Evolutionary conservation across 495 filamentous ascomycete genomes (phyloP).

Genomic region (Glarea lozoyensis): DNA sequence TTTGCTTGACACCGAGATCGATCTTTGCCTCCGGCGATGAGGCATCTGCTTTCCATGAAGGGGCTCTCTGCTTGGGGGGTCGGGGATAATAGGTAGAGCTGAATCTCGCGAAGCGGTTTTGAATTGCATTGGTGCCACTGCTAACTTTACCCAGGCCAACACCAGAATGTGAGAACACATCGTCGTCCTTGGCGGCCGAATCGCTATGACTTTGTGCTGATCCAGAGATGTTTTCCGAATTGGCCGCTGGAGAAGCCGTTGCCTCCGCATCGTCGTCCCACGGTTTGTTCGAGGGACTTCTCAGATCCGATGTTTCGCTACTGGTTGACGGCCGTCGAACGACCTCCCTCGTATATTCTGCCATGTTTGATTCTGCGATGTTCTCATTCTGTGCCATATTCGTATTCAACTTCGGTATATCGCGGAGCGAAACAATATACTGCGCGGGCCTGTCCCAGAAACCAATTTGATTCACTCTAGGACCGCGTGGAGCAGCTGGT

Average conservation of each 20-base stretch:
- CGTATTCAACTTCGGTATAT: neutral
- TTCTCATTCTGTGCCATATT: neutral
- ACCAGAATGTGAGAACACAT: neutral
- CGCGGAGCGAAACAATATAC: neutral
- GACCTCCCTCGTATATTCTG: no score
- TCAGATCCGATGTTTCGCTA: no score
- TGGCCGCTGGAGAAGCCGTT: no score
- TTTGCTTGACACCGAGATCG: neutral
- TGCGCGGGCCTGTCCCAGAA: neutral
- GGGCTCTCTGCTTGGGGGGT: neutral
- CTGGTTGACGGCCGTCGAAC: no score
- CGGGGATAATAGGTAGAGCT: neutral
- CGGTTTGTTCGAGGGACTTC: no score
- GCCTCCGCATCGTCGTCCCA: no score
- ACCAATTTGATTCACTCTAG: no score
- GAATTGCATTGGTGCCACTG: neutral
- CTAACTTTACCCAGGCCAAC: neutral
- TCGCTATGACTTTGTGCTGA: no score
- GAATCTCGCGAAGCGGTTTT: neutral
- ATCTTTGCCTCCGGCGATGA: neutral
- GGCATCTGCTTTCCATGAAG: neutral
- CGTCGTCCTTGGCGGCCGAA: neutral
- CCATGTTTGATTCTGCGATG: neutral
- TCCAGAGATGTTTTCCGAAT: no score
- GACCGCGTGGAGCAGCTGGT: no score